Evolutionary conservation across 2,329 filamentous ascomycete species (phyloP).

Genomic region (Meredithiella fracta): DNA sequence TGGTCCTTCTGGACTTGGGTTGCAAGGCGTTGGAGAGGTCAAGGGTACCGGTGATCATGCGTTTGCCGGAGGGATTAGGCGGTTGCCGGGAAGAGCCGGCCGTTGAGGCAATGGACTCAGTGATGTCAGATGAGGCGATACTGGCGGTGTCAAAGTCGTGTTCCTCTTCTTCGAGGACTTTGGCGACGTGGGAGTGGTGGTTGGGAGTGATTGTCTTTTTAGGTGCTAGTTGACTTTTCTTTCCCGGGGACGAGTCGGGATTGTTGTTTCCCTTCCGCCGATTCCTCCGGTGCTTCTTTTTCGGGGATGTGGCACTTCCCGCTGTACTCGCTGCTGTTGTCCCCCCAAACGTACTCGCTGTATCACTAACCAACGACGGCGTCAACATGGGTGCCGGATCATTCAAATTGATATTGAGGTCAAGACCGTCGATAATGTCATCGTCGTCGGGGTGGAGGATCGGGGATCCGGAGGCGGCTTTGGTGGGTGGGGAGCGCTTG

Average conservation of each 20-base stretch:
- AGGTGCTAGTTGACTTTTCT: background rate
- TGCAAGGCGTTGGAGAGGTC: constrained; percentile 3
- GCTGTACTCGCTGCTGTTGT: constrained; percentile 10
- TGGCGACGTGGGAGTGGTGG: background rate
- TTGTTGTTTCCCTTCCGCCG: background rate
- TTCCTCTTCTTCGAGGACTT: constrained; percentile 1
- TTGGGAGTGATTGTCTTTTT: background rate
- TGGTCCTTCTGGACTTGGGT: background rate
- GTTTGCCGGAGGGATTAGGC: background rate
- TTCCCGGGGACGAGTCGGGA: too few relatives aligned
- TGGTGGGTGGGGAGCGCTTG: constrained; percentile 1
- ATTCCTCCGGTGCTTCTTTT: constrained; percentile 4
- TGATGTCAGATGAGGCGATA: background rate
- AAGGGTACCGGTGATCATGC: constrained; percentile 6
- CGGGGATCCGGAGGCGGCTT: background rate
- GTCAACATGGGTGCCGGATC: background rate
- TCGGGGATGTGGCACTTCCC: background rate
- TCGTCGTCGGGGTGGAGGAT: constrained; percentile 11
- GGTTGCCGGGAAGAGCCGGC: background rate
- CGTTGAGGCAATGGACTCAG: background rate
- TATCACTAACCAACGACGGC: background rate
- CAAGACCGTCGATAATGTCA: constrained; percentile 13
- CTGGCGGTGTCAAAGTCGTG: constrained; percentile 3
- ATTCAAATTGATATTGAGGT: constrained; percentile 1
- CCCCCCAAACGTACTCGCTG: constrained; percentile 7